These are phyloP conservation scores for Lagenaria siceraria DNA, from an alignment of 306 rosid species.

Conservation along the genomic window DNA sequence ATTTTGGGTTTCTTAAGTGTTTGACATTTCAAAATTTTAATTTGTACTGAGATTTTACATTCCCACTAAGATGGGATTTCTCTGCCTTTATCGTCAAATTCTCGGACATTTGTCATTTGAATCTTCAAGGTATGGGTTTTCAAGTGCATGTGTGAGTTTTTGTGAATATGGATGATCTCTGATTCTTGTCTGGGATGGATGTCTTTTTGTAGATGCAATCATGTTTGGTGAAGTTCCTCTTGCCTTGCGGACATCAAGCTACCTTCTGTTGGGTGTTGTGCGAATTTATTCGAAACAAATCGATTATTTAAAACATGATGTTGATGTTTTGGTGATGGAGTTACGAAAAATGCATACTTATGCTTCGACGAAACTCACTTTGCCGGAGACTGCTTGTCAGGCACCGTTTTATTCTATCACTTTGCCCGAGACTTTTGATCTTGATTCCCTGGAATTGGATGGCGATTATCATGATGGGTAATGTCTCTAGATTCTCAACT, in stretches of 20 bases:
- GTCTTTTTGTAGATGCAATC: conserved; percentile 39
- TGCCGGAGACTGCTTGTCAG: conserved; percentile 56
- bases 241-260: conserved; percentile 75
- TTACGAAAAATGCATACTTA: conserved; percentile 21
- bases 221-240: conserved; percentile 89
- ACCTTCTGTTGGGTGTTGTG: conserved; percentile 72
- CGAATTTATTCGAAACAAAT: conserved; percentile 84
- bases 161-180: background rate
- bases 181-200: background rate
- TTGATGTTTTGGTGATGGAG: conserved; percentile 18
- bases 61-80: background rate
- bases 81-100: background rate
- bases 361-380: conserved; percentile 29
- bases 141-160: background rate
- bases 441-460: conserved; percentile 45
- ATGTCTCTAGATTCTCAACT: background rate
- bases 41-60: background rate
- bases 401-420: conserved; percentile 65
- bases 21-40: background rate
- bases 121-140: background rate
- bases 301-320: conserved; percentile 53
- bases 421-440: conserved; percentile 50
- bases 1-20: background rate
- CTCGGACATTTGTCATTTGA: background rate
- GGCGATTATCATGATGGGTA: conserved; percentile 31